Conservation (phyloP, 345 rosid genomes). For the Pistacia atlantica region DNA sequence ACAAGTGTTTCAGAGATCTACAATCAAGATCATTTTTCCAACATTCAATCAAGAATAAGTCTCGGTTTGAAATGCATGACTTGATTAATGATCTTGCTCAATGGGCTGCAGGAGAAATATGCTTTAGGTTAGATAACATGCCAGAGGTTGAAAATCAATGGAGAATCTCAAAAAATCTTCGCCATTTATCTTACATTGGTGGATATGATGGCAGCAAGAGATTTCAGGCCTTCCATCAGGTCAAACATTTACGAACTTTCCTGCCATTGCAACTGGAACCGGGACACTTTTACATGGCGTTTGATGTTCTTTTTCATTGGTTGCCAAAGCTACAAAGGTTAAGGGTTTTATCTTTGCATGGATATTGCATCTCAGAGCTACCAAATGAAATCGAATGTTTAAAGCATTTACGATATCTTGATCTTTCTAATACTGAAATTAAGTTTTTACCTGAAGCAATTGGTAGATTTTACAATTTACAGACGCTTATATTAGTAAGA, state of each 20-base stretch:
- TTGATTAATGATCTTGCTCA: slow-evolving; percentile 14
- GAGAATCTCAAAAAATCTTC: neutral
- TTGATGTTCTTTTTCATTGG: neutral
- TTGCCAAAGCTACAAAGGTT: neutral
- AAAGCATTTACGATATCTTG: slow-evolving; percentile 16
- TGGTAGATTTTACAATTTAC: neutral
- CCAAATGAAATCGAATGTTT: neutral
- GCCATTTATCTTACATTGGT: neutral
- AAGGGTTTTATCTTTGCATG: neutral
- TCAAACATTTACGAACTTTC: slow-evolving; percentile 5
- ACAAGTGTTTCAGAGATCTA: neutral
- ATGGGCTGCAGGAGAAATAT: neutral
- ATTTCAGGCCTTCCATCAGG: neutral
- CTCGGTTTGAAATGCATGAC: slow-evolving; percentile 11
- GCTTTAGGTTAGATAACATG: neutral
- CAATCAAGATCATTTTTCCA: neutral
- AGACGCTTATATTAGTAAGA: neutral
- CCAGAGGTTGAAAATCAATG: no score
- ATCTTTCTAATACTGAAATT: slow-evolving; percentile 5
- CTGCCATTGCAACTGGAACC: neutral
- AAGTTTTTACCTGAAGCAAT: slow-evolving; percentile 8
- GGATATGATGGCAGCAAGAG: neutral
- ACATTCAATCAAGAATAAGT: neutral
- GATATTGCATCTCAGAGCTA: neutral
- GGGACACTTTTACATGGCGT: neutral